Evolutionary conservation across 805 yeast species (phyloP), one percentile per base, ranked within the genome.

Genomic region (Alloascoidea hylecoeti): DNA sequence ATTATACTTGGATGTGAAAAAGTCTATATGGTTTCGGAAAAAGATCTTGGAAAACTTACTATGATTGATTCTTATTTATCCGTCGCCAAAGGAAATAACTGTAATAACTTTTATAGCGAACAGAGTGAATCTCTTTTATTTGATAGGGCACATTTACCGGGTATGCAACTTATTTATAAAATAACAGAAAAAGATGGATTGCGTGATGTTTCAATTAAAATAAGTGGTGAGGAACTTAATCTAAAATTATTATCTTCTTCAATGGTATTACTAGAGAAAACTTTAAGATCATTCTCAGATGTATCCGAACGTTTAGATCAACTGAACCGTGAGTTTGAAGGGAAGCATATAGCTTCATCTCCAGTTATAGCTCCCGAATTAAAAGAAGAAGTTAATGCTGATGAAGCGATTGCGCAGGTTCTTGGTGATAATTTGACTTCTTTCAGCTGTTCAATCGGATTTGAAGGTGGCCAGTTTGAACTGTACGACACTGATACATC

Each of bases 1-100:
- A 49, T 84, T n/a, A 75, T 81, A 30, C 43, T 75, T 18, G 96
- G 96, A 0, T 83, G 80, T 39, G 84, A 82, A 44, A 60, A 76
- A 14, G 70, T 84, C 15, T 80, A 76, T 43, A 74, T 84, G 1
- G 70, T 75, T 0, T 67, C 77, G 16, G 77, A 75, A 35, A 68
- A 70, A 14, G 63, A 62, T 5, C 55, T 72, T 33, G 94, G 94
- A 2, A 76, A 77, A 44, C 60, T 84, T 32, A 70, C 85, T 0
- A 59, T 84, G 40, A 63, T 71, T 38, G 81, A 77, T 35, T 80
- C 84, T 3, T 85, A 73, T 49, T 46, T 81, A 2, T 72, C 94
- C 0, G 73, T 77, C 2, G 88, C 94, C 0, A 71, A 70, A 45
- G 85, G 89, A 0, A 46, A 59, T 9, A 14, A 6, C 6, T 34